These are phyloP conservation scores for Ceratocystis colombiana DNA, from an alignment of 2,329 filamentous ascomycete genomes.

Conservation along the genomic window DNA sequence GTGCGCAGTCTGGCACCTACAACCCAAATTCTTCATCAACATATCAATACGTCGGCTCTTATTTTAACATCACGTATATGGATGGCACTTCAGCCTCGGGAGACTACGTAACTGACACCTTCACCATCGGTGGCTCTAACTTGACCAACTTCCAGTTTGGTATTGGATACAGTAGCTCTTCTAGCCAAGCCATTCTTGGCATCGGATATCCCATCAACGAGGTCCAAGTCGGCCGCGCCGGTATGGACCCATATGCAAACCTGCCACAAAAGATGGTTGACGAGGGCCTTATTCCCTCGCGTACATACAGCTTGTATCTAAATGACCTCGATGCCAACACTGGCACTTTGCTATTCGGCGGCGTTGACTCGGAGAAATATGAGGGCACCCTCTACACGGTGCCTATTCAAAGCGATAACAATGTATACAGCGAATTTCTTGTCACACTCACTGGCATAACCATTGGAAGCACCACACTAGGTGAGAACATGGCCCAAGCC, in stretches of 20 bases:
- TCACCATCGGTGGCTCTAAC: constrained; percentile 47
- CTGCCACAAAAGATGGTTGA: constrained; percentile 55
- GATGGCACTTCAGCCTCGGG: constrained; percentile 69
- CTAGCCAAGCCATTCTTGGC: constrained; percentile 65
- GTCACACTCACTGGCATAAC: constrained; percentile 56
- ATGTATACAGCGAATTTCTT: constrained; percentile 51
- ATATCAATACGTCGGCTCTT: constrained; percentile 59
- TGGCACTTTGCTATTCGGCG: constrained; percentile 64
- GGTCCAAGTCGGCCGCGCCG: constrained; percentile 53
- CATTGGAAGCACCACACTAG: constrained; percentile 37
- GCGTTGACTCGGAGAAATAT: constrained; percentile 59
- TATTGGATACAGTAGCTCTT: constrained; percentile 54
- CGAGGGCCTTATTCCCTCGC: constrained; percentile 51
- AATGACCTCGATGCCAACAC: constrained; percentile 57
- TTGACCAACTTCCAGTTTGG: constrained; percentile 58
- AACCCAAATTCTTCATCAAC: constrained; percentile 61
- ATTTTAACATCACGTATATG: constrained; percentile 81
- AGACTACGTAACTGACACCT: constrained; percentile 68
- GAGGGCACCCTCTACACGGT: constrained; percentile 53
- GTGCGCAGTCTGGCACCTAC: constrained; percentile 56
- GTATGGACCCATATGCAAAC: constrained; percentile 52
- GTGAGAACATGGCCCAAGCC: constrained; percentile 44
- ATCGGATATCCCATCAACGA: constrained; percentile 77
- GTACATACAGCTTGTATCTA: constrained; percentile 64
- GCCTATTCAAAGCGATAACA: constrained; percentile 49